These are phyloP conservation scores for Fusarium xyrophilum DNA, from an alignment of 2,329 filamentous ascomycete species.

Conservation along the genomic window DNA sequence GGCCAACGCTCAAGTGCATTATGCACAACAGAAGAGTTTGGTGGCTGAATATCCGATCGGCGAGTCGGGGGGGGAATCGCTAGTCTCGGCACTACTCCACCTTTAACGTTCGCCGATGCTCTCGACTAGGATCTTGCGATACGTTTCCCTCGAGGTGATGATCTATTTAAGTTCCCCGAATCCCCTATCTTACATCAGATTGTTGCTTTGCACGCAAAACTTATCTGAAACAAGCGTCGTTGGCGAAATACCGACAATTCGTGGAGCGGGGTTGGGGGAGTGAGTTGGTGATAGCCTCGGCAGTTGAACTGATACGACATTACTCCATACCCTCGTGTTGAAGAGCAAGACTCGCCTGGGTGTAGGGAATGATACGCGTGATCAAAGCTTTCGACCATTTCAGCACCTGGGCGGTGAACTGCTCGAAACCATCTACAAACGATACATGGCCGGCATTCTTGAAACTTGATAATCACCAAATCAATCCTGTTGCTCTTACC, in stretches of 20 bases:
- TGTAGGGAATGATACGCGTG: not conserved
- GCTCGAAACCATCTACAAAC: conserved; percentile 48
- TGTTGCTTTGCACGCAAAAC: not conserved
- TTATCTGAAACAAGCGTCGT: not conserved
- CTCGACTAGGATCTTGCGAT: not conserved
- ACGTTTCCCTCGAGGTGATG: not conserved
- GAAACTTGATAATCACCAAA: conserved; percentile 47
- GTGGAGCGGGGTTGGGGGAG: not conserved
- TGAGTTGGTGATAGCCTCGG: not conserved
- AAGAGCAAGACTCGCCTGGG: no score
- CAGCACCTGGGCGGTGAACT: conserved; percentile 36
- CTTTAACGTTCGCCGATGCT: conserved; percentile 9
- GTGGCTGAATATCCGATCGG: conserved; percentile 5
- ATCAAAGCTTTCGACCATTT: conserved; percentile 16
- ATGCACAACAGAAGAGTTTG: not conserved
- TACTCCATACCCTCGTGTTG: not conserved
- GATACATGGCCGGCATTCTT: conserved; percentile 49
- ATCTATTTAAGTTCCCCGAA: conserved; percentile 8
- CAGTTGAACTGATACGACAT: not conserved
- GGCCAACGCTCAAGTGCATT: not conserved
- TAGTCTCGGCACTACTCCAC: conserved; percentile 4
- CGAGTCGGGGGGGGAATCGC: not conserved
- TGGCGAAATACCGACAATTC: not conserved
- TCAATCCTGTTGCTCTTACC: conserved; percentile 41
- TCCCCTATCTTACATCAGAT: not conserved